These are phyloP conservation scores for Ceratobasidium sp. DNA, from an alignment of 1,284 basidiomycete genomes.

Conservation along the genomic window DNA sequence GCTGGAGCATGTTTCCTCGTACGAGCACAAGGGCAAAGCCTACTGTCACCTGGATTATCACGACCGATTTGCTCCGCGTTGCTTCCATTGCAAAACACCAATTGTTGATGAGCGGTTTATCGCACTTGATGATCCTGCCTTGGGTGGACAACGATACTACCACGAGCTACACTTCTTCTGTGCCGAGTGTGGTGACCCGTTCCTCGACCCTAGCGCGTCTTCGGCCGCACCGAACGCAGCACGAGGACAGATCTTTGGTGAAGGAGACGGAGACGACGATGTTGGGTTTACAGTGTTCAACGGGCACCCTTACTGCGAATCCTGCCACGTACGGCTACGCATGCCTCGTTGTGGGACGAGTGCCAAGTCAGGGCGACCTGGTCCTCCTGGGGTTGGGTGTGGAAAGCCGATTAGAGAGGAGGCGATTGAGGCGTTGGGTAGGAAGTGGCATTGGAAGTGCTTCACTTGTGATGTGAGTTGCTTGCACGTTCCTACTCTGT, in stretches of 20 bases:
- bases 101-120: slow-evolving; percentile 97
- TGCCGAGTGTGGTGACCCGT: slow-evolving; percentile 97
- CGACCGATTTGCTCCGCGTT: slow-evolving; percentile 94
- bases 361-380: slow-evolving; percentile 34
- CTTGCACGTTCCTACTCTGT: slow-evolving; percentile 7
- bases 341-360: slow-evolving; percentile 85
- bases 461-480: slow-evolving; percentile 89
- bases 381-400: slow-evolving; percentile 63
- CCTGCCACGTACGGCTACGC: slow-evolving; percentile 89
- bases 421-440: slow-evolving; percentile 89
- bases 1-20: slow-evolving; percentile 95
- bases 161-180: slow-evolving; percentile 99
- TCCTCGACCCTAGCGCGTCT: slow-evolving; percentile 74
- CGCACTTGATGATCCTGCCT: slow-evolving; percentile 85
- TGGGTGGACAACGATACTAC: slow-evolving; percentile 80
- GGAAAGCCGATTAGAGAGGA: slow-evolving; percentile 86
- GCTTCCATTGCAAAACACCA: slow-evolving; percentile 94
- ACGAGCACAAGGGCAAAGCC: slow-evolving; percentile 90
- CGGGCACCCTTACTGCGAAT: slow-evolving; percentile 95
- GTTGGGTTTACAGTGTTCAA: slow-evolving; percentile 92
- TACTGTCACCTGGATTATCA: slow-evolving; percentile 98
- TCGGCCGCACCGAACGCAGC: slow-evolving; percentile 56
- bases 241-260: slow-evolving; percentile 48
- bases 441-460: slow-evolving; percentile 94
- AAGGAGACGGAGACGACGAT: slow-evolving; percentile 67